phyloP scores from a whole-genome alignment of 1,284 basidiomycete species.

The Pterulicium gracile region DNA sequence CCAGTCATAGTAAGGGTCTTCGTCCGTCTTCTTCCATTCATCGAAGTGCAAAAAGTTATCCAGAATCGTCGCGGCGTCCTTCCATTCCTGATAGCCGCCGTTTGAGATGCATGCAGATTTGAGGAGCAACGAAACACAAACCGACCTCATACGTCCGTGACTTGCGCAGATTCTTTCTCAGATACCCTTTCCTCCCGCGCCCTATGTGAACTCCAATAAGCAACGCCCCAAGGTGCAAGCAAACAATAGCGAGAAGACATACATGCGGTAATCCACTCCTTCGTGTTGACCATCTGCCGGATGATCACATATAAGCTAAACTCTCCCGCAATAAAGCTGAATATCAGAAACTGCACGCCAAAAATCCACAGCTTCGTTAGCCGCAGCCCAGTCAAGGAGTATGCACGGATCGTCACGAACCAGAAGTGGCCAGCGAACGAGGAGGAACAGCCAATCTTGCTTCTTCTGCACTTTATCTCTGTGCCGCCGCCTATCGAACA shows the following conservation, averaged over 20 bases:
- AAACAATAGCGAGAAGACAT: constrained; percentile 17
- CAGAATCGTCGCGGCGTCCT: constrained; percentile 65
- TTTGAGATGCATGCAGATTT: background rate
- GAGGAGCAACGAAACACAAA: background rate
- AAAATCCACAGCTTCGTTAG: background rate
- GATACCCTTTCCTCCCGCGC: constrained; percentile 73
- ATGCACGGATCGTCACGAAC: constrained; percentile 38
- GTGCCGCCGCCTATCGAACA: constrained; percentile 33
- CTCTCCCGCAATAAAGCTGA: constrained; percentile 76
- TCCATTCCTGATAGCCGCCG: constrained; percentile 58
- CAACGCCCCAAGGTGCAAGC: background rate
- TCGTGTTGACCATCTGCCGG: constrained; percentile 87
- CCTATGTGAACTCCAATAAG: constrained; percentile 45
- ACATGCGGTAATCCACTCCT: constrained; percentile 89
- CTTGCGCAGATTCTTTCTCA: constrained; percentile 67
- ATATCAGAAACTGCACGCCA: constrained; percentile 57
- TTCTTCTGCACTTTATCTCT: constrained; percentile 34
- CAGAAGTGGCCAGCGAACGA: constrained; percentile 83
- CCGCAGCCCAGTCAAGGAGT: background rate
- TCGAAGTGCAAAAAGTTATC: constrained; percentile 80
- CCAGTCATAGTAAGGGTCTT: constrained; percentile 87
- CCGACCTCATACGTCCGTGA: constrained; percentile 60
- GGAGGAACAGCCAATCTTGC: constrained; percentile 69
- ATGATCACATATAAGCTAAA: constrained; percentile 84
- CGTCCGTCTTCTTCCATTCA: constrained; percentile 81